A percentile compares a stretch with the other conserved stretches of the same genome.
phyloP scores from a whole-genome alignment of 1,139 yeast genomes.

The Yamadazyma blattariae region DNA sequence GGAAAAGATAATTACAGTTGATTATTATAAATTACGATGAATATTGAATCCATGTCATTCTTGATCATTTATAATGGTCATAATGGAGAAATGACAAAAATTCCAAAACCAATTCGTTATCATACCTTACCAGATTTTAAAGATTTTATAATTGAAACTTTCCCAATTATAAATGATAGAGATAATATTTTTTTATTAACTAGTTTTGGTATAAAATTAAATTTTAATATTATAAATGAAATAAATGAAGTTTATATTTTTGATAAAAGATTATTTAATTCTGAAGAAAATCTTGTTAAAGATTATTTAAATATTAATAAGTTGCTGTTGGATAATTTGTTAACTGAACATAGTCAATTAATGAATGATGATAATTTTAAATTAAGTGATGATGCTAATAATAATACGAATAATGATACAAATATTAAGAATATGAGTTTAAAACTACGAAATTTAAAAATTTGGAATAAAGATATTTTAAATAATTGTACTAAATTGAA shows the following conservation, averaged over 20 bases:
- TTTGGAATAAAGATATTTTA: constrained; percentile 26
- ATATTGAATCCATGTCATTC: constrained; percentile 18
- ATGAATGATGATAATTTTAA: neutral
- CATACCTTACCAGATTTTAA: constrained; percentile 45
- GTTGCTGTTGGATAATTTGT: constrained; percentile 11
- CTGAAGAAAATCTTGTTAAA: constrained; percentile 8
- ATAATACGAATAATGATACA: neutral
- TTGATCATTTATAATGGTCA: constrained; percentile 40
- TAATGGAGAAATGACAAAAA: constrained; percentile 29
- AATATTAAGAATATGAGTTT: constrained; percentile 20
- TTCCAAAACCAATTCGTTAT: constrained; percentile 45
- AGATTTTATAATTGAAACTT: constrained; percentile 32
- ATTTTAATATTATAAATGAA: constrained; percentile 47
- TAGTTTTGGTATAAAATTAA: constrained; percentile 62
- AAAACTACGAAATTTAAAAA: constrained; percentile 22
- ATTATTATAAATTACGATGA: no score
- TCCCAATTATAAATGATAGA: constrained; percentile 32
- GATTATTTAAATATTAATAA: constrained; percentile 15
- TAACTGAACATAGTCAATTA: constrained; percentile 9
- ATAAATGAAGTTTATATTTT: constrained; percentile 53
- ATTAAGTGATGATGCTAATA: neutral
- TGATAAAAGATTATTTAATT: constrained; percentile 52
- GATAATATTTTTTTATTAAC: constrained; percentile 59
- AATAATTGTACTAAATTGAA: constrained; percentile 20
- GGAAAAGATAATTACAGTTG: no score